Conservation (phyloP, 176 grass and related monocot species). For the Hyparrhenia diplandra region DNA sequence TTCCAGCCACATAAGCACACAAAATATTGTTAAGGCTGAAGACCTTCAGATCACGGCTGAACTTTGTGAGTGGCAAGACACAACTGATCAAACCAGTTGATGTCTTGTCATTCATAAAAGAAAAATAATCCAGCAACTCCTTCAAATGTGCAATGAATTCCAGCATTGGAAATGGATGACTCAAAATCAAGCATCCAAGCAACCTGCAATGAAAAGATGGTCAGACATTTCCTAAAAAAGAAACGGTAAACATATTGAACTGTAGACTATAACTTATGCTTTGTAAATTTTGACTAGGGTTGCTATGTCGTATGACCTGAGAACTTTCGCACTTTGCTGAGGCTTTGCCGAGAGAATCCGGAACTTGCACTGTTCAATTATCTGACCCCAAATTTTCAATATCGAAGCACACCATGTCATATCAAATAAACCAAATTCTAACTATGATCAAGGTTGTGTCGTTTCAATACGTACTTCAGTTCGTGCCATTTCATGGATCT, state of each 20-base stretch:
- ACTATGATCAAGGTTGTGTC: not conserved
- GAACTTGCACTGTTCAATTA: slow-evolving; percentile 62
- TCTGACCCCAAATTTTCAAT: slow-evolving; percentile 11
- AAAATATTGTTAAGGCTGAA: slow-evolving; percentile 16
- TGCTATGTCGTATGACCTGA: slow-evolving; percentile 39
- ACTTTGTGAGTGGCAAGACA: slow-evolving; percentile 72
- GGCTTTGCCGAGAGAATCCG: slow-evolving; percentile 77
- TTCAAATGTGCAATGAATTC: slow-evolving; percentile 71
- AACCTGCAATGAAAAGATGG: slow-evolving; percentile 37
- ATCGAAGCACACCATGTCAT: slow-evolving; percentile 9
- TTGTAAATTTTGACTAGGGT: slow-evolving; percentile 6
- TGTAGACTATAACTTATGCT: not conserved
- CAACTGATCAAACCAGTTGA: slow-evolving; percentile 60
- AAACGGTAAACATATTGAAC: not conserved
- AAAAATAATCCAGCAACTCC: slow-evolving; percentile 82
- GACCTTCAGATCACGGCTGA: slow-evolving; percentile 73
- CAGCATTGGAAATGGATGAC: slow-evolving; percentile 61
- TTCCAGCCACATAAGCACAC: not conserved
- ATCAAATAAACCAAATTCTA: slow-evolving; percentile 13
- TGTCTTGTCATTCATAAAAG: slow-evolving; percentile 72
- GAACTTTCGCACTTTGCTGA: slow-evolving; percentile 50
- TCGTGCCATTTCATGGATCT: slow-evolving; percentile 65
- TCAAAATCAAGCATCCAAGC: slow-evolving; percentile 55
- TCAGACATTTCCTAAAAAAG: not conserved
- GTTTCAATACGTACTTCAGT: slow-evolving; percentile 42